phyloP scores from a whole-genome alignment of 2,329 filamentous ascomycete species.

The Xylaria sp. region DNA sequence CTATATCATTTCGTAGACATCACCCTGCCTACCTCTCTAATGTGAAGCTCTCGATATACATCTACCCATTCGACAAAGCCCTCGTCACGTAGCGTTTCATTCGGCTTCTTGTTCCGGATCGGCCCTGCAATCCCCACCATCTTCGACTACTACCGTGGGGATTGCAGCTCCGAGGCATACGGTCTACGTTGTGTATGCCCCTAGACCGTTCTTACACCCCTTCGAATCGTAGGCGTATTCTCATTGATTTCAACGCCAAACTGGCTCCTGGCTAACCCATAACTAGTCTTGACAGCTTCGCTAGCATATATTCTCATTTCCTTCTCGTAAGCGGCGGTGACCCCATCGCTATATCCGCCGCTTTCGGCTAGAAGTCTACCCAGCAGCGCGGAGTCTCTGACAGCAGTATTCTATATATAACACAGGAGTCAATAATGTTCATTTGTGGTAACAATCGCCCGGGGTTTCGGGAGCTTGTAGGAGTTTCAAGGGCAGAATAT shows the following conservation, averaged over 20 bases:
- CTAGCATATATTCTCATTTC: slow-evolving; percentile 70
- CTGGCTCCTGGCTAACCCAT: slow-evolving; percentile 53
- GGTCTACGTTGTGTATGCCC: not conserved
- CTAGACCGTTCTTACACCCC: slow-evolving; percentile 16
- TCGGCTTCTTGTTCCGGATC: slow-evolving; percentile 36
- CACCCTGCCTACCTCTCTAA: not conserved
- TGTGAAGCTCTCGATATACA: slow-evolving; percentile 5
- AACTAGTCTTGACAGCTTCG: slow-evolving; percentile 65
- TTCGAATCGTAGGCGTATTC: slow-evolving; percentile 33
- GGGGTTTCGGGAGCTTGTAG: too few species aligned
- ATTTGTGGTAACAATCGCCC: too few species aligned
- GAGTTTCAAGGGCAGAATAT: too few species aligned
- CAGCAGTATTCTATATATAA: slow-evolving; percentile 65
- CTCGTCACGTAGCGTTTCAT: slow-evolving; percentile 3
- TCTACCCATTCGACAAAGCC: not conserved
- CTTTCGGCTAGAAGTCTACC: slow-evolving; percentile 62
- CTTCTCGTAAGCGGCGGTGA: slow-evolving; percentile 67
- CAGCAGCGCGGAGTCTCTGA: slow-evolving; percentile 64
- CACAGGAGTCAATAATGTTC: too few species aligned
- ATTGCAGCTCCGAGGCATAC: slow-evolving; percentile 1
- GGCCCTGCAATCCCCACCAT: not conserved
- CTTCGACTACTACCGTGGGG: slow-evolving; percentile 12
- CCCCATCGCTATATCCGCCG: slow-evolving; percentile 63
- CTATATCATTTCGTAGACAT: not conserved
- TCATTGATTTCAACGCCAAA: slow-evolving; percentile 55